Base-by-base conservation (phyloP, 2,329 filamentous ascomycete species). In the Atkinsonella texensis region DNA sequence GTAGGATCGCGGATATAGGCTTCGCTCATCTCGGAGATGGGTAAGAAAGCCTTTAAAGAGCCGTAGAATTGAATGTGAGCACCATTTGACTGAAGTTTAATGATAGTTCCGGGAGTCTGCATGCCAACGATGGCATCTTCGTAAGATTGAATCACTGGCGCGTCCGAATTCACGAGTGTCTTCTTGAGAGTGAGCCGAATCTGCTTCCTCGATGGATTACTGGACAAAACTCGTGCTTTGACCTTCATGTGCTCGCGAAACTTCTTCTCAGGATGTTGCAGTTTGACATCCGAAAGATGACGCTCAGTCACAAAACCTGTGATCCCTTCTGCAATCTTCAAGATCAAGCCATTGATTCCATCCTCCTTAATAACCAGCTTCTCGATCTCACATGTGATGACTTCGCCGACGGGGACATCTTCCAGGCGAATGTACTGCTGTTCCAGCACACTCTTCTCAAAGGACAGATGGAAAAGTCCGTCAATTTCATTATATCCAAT, bases 1-100 rank as follows among this genome's bases (percentile, higher is more conserved):
- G 80, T 81, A 4, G 93, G 89, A 62, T 96, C 87, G 58, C 85
- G 80, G 61, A 98, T 96, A 63, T 85, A 96, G 11, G 90, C 89
- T 65, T 98, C 93, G 65, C 93, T 97, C 93, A 98, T 98, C 68
- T 98, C 91, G 1, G 87, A 87, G 0, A 95, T 84, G 2, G 93
- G 93, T 51, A 98, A 75, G 71, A 94, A 98, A 9, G 86, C 94
- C 57, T 82, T 81, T 18, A 98, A 74, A 9, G 75, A 70, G 17
- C 89, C 89, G 62, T 94, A 98, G 68, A 97, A 98, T 63, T 95
- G 89, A 50, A 98, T 85, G 17, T 91, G 81, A 11, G 93, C 93
- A 53, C 93, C 93, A 50, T 81, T 81, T 3, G 79, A 70, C 52
- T 89, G 74, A 11, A 98, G 74, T 56, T 86, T 94, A 58, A 95